A percentile compares a stretch with the other conserved stretches of the same genome.
Conservation (phyloP, 345 rosid species). For the Citrus sinensis region DNA sequence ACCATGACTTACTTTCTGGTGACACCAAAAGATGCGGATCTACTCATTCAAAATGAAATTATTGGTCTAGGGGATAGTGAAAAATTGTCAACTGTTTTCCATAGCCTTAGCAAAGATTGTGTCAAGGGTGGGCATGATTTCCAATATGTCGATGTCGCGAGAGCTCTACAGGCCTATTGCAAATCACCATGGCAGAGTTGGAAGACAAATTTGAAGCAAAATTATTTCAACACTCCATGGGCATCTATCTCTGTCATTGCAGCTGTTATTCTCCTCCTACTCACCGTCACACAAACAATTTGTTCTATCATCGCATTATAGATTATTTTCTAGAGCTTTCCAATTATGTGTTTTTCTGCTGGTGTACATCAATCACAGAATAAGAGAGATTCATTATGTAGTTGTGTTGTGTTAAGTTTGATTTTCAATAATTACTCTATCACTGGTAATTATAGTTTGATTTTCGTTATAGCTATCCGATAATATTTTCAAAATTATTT, state of each 20-base stretch:
- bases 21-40: conserved; percentile 12
- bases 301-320: no score
- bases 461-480: no score
- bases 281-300: conserved; percentile 18
- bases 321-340: no score
- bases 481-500: no score
- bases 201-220: conserved; percentile 11
- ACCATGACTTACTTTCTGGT: neutral
- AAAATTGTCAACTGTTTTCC: conserved; percentile 8
- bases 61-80: neutral
- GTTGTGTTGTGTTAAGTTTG: no score
- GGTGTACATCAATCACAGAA: no score
- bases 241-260: conserved; percentile 20
- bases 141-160: neutral
- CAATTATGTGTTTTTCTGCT: no score
- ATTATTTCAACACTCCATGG: conserved; percentile 29
- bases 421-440: no score
- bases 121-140: neutral
- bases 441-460: no score
- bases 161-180: neutral
- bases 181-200: conserved; percentile 1
- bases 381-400: no score
- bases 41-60: conserved; percentile 3
- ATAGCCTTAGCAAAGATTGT: neutral
- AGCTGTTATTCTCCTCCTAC: conserved; percentile 15